Conservation (phyloP, 306 rosid genomes). For the Dryas octopetala region DNA sequence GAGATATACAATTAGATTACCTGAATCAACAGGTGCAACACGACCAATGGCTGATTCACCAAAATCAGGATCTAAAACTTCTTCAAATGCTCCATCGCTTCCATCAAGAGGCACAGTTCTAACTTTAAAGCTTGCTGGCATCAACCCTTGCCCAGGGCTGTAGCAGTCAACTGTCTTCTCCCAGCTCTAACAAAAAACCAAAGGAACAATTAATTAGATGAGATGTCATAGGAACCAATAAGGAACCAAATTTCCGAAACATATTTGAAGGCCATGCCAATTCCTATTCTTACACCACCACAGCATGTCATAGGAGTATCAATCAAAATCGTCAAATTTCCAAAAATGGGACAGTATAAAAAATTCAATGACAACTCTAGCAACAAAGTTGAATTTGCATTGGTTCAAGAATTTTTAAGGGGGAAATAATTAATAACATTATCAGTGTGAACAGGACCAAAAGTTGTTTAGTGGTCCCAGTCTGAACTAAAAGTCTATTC, state of each 20-base stretch:
- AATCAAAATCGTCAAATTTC: neutral
- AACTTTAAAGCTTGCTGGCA: constrained; percentile 96
- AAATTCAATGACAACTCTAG: neutral
- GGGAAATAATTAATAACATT: neutral
- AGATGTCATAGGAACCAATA: constrained; percentile 6
- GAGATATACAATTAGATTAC: constrained; percentile 26
- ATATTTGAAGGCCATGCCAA: neutral
- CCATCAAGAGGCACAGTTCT: constrained; percentile 67
- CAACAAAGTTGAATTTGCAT: neutral
- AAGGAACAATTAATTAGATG: constrained; percentile 9
- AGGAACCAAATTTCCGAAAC: neutral
- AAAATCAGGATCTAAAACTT: constrained; percentile 86
- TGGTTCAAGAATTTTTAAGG: neutral
- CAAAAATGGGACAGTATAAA: neutral
- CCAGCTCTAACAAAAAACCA: constrained; percentile 62
- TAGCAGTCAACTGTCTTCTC: constrained; percentile 90
- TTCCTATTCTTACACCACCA: neutral
- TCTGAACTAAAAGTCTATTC: neutral
- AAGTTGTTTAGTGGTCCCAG: neutral
- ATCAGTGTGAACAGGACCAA: neutral
- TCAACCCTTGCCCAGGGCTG: constrained; percentile 92
- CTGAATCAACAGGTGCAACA: constrained; percentile 93
- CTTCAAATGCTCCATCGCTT: constrained; percentile 69
- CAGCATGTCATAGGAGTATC: neutral
- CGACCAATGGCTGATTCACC: constrained; percentile 98